Conservation (phyloP, 139 green algal species). For the Tetraselmis chui region DNA sequence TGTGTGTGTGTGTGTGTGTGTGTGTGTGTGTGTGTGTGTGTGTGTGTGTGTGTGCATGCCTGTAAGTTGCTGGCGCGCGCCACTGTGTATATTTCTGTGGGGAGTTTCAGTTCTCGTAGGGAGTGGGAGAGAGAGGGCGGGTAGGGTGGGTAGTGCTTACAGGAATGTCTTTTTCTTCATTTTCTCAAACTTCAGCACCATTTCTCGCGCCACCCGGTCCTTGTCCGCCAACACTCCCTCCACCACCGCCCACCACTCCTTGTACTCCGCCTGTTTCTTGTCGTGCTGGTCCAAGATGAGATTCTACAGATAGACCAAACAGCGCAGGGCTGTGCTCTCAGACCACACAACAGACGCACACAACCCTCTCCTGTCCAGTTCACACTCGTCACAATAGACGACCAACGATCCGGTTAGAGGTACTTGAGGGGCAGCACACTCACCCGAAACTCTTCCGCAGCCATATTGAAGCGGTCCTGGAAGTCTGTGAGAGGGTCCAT, state of each 20-base stretch:
- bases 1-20: too few species aligned
- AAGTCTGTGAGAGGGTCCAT: slow-evolving; percentile 59
- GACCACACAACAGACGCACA: slow-evolving; percentile 1
- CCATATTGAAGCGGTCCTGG: slow-evolving; percentile 49
- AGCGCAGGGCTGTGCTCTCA: too few species aligned
- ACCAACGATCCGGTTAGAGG: too few species aligned
- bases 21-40: too few species aligned
- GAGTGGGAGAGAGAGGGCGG: not conserved
- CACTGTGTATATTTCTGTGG: too few species aligned
- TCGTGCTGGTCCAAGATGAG: slow-evolving; percentile 55
- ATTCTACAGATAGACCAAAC: slow-evolving; percentile 6
- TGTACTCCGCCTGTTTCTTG: slow-evolving; percentile 53
- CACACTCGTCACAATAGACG: too few species aligned
- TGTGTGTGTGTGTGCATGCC: too few species aligned
- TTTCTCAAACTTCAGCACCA: slow-evolving; percentile 47
- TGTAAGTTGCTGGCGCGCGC: too few species aligned
- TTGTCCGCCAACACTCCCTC: slow-evolving; percentile 10
- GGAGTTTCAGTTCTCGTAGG: too few species aligned
- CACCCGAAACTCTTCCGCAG: slow-evolving; percentile 69
- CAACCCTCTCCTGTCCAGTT: not conserved
- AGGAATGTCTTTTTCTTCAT: slow-evolving; percentile 44
- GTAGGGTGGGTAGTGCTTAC: slow-evolving; percentile 4
- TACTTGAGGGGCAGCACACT: too few species aligned
- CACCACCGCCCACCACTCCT: slow-evolving; percentile 28
- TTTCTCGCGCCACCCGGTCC: slow-evolving; percentile 9